phyloP scores from a whole-genome alignment of 2,329 filamentous ascomycete species.

The Botryotinia convoluta region DNA sequence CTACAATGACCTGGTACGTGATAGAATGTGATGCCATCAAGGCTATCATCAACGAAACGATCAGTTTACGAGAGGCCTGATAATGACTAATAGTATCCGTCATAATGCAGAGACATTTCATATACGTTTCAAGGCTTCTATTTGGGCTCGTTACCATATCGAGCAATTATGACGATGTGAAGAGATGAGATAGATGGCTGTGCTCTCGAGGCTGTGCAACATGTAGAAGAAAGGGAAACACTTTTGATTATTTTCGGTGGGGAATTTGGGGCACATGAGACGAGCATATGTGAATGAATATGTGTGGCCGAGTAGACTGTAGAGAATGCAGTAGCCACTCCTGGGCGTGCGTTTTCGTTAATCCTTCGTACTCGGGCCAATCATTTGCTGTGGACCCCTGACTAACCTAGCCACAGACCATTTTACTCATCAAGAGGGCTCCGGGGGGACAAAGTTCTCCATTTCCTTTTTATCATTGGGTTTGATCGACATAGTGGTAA shows the following conservation, averaged over 20 bases:
- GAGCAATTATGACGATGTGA: conserved; percentile 13
- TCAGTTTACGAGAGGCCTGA: neutral
- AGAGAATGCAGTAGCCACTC: conserved; percentile 16
- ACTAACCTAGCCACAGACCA: neutral
- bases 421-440: conserved; percentile 5
- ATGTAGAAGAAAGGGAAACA: neutral
- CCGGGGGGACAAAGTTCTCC: neutral
- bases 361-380: conserved; percentile 18
- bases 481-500: neutral
- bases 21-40: neutral
- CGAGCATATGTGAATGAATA: neutral
- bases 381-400: neutral
- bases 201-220: conserved; percentile 14
- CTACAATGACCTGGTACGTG: neutral
- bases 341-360: neutral
- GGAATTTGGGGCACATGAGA: conserved; percentile 8
- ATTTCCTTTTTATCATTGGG: neutral
- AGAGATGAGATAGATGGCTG: conserved; percentile 4
- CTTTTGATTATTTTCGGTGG: neutral
- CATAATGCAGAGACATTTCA: neutral
- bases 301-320: conserved; percentile 15
- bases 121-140: neutral
- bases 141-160: neutral
- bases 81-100: neutral
- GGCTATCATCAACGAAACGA: neutral